These are phyloP conservation scores for Hymenoscyphus repandus DNA, from an alignment of 2,329 filamentous ascomycete species.

Conservation along the genomic window DNA sequence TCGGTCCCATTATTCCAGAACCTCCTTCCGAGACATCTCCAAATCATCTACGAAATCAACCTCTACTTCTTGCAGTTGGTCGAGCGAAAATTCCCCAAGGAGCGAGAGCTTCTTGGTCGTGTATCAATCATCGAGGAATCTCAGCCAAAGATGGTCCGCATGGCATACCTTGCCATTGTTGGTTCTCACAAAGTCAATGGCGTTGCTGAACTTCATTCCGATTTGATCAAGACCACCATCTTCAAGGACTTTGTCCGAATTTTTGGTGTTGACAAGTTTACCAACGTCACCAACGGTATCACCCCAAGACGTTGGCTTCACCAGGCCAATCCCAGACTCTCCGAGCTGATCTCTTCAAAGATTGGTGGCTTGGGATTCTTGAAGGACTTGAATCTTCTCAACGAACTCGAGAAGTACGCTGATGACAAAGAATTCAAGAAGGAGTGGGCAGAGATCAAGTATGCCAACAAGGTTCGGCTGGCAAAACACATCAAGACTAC, in stretches of 20 bases:
- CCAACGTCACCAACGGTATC: conserved; percentile 97
- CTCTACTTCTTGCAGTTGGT: conserved; percentile 86
- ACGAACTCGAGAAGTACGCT: conserved; percentile 76
- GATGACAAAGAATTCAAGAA: conserved; percentile 87
- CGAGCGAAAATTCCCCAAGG: conserved; percentile 84
- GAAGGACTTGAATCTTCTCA: conserved; percentile 81
- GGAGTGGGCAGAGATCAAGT: conserved; percentile 96
- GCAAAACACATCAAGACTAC: conserved; percentile 86
- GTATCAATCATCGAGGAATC: conserved; percentile 99
- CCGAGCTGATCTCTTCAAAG: conserved; percentile 87
- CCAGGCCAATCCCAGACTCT: conserved; percentile 91
- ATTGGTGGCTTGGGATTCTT: conserved; percentile 78
- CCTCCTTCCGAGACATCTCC: conserved; percentile 85
- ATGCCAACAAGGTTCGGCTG: conserved; percentile 87
- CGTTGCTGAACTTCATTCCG: conserved; percentile 94
- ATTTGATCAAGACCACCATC: conserved; percentile 97
- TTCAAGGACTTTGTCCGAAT: conserved; percentile 98
- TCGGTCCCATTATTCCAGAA: conserved; percentile 89
- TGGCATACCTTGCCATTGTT: conserved; percentile 92
- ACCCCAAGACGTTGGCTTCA: conserved; percentile 95
- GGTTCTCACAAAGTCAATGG: conserved; percentile 99
- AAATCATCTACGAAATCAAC: conserved; percentile 99
- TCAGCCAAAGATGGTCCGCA: conserved; percentile 95
- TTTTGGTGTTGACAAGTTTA: conserved; percentile 95
- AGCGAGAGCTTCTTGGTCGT: conserved; percentile 75